Evolutionary conservation across 176 grass and related monocot species (phyloP).

Genomic region (Chloris gayana): DNA sequence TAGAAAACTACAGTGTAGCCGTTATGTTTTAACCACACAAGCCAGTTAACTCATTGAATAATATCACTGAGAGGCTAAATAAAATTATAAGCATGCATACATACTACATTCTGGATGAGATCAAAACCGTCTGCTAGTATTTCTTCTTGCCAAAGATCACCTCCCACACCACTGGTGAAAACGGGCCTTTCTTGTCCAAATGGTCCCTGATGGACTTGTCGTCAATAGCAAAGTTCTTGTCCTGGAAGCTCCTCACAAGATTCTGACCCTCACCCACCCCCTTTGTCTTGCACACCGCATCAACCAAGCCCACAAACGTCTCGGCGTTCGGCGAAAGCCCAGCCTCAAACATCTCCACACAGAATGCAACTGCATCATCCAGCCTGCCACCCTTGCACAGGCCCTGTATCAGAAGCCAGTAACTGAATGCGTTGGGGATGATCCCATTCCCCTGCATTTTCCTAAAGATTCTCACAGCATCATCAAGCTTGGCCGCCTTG

Average conservation of each 20-base stretch:
- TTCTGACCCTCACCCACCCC: slow-evolving; percentile 63
- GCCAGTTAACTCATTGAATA: slow-evolving; percentile 18
- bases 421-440: slow-evolving; percentile 82
- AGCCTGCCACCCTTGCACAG: slow-evolving; percentile 63
- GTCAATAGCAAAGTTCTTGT: slow-evolving; percentile 79
- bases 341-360: slow-evolving; percentile 84
- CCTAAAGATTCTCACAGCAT: slow-evolving; percentile 78
- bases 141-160: slow-evolving; percentile 81
- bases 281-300: slow-evolving; percentile 64
- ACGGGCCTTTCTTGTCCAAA: slow-evolving; percentile 95
- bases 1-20: slow-evolving; percentile 17
- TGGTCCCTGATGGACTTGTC: slow-evolving; percentile 88
- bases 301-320: slow-evolving; percentile 68
- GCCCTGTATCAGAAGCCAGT: slow-evolving; percentile 68
- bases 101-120: slow-evolving; percentile 39
- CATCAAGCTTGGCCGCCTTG: slow-evolving; percentile 66
- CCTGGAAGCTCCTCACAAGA: slow-evolving; percentile 71
- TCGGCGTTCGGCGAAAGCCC: slow-evolving; percentile 63
- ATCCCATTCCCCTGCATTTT: slow-evolving; percentile 92
- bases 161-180: slow-evolving; percentile 70
- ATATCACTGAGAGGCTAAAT: background rate
- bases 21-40: slow-evolving; percentile 33
- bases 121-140: slow-evolving; percentile 49
- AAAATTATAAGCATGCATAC: slow-evolving; percentile 33
- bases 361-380: slow-evolving; percentile 59